phyloP scores from a whole-genome alignment of 441 rosid species.

The Hura crepitans region DNA sequence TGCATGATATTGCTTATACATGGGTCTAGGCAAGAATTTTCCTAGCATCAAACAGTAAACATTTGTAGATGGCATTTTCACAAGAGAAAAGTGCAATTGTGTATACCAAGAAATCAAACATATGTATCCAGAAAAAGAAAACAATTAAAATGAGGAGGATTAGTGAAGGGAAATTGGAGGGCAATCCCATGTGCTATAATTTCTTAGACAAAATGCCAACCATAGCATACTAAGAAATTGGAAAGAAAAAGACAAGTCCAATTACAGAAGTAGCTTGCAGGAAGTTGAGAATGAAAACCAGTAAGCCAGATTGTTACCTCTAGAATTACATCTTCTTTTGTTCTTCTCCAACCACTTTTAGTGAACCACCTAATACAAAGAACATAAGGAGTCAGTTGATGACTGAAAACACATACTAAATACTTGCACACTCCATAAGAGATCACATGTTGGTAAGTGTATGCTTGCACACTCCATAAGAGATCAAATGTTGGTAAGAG shows the following conservation, averaged over 20 bases:
- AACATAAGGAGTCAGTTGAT: conserved; percentile 17
- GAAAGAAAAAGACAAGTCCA: conserved; percentile 2
- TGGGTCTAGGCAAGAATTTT: too few relatives aligned
- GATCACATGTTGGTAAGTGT: too few relatives aligned
- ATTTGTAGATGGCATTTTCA: not conserved
- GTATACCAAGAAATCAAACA: not conserved
- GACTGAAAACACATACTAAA: not conserved
- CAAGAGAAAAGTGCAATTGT: not conserved
- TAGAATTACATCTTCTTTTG: conserved; percentile 63
- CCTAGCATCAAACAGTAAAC: conserved; percentile 15
- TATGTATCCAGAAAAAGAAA: not conserved
- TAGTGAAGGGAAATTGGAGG: not conserved
- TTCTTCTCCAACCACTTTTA: conserved; percentile 79
- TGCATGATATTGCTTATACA: too few relatives aligned
- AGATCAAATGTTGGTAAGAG: not conserved
- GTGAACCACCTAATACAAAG: conserved; percentile 68
- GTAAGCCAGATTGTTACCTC: conserved; percentile 46
- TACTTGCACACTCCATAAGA: too few relatives aligned
- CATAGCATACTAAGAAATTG: not conserved
- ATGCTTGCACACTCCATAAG: not conserved
- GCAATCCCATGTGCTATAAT: not conserved
- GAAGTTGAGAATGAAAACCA: conserved; percentile 1
- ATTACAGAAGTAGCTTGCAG: not conserved
- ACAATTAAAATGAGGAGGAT: not conserved
- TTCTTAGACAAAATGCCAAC: not conserved